Percentiles rank a stretch among this genome's conserved stretches.
phyloP scores from a whole-genome alignment of 371 early-diverging fungal genomes.

The Batkoa obscura region DNA sequence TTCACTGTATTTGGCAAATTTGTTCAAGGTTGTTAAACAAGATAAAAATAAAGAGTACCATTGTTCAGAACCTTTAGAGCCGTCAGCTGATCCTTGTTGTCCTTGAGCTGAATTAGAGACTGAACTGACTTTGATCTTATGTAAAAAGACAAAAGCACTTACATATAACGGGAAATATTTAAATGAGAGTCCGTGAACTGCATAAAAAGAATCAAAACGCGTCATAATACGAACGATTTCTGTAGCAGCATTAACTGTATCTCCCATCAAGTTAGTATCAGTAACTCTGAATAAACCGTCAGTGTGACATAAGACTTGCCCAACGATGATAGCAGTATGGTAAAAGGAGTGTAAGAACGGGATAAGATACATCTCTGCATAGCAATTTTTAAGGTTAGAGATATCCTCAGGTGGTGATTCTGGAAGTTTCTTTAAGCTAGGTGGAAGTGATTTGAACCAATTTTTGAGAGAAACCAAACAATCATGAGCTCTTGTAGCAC shows the following conservation, averaged over 20 bases:
- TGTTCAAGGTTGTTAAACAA: constrained; percentile 3
- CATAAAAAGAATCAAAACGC: constrained; percentile 1
- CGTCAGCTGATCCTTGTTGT: neutral
- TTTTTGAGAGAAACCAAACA: constrained; percentile 3
- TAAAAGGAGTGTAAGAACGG: constrained; percentile 4
- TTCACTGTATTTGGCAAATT: neutral
- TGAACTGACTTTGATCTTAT: neutral
- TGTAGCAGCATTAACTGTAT: constrained; percentile 4
- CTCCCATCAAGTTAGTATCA: constrained; percentile 4
- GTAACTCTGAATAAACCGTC: constrained; percentile 3
- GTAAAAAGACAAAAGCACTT: constrained; percentile 4
- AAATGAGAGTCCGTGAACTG: constrained; percentile 1
- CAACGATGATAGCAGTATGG: constrained; percentile 5
- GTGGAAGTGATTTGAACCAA: constrained; percentile 6
- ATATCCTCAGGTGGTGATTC: neutral
- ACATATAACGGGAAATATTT: constrained; percentile 3
- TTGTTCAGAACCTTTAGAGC: neutral
- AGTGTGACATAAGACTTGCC: constrained; percentile 4
- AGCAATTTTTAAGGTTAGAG: constrained; percentile 2
- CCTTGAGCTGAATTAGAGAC: neutral
- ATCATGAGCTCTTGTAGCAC: constrained; percentile 4
- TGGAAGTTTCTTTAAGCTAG: neutral
- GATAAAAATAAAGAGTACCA: constrained; percentile 1
- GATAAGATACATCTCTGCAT: neutral
- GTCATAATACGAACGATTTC: constrained; percentile 5